These are phyloP conservation scores for Backusella psychrophila DNA, from an alignment of 192 early-diverging fungal genomes.

Conservation along the genomic window DNA sequence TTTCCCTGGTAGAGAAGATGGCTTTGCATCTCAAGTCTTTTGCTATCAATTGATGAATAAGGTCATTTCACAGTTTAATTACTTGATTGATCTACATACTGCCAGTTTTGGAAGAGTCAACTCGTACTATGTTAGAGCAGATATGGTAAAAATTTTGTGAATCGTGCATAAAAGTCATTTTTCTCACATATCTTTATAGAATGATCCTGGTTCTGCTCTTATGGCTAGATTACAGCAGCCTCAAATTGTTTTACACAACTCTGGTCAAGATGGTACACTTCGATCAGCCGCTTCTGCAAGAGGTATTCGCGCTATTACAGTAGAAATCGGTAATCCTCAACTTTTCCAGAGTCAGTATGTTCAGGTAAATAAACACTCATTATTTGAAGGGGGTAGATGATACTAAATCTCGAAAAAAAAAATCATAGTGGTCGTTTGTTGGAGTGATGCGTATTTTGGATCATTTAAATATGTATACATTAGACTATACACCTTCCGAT, in stretches of 20 bases:
- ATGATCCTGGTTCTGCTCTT: slow-evolving; percentile 62
- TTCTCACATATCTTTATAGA: slow-evolving; percentile 16
- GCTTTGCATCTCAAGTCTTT: slow-evolving; percentile 81
- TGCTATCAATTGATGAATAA: slow-evolving; percentile 79
- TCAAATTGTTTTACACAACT: slow-evolving; percentile 68
- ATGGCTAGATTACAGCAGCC: slow-evolving; percentile 89
- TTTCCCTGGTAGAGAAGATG: slow-evolving; percentile 74
- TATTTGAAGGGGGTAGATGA: not conserved
- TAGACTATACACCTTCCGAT: slow-evolving; percentile 15
- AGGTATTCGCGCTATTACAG: slow-evolving; percentile 83
- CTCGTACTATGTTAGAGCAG: slow-evolving; percentile 83
- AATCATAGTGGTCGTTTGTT: slow-evolving; percentile 52
- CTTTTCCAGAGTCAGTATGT: slow-evolving; percentile 85
- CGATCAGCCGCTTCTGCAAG: slow-evolving; percentile 74
- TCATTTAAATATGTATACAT: slow-evolving; percentile 58
- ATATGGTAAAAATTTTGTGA: slow-evolving; percentile 49
- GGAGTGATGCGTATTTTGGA: slow-evolving; percentile 67
- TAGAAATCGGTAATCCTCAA: slow-evolving; percentile 90
- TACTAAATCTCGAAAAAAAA: not conserved
- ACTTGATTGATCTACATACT: slow-evolving; percentile 87
- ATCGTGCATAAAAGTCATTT: too few species aligned
- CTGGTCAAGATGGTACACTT: slow-evolving; percentile 75
- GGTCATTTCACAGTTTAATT: slow-evolving; percentile 78
- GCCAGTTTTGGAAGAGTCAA: slow-evolving; percentile 84
- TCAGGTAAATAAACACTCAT: slow-evolving; percentile 41